Evolutionary conservation across 164 flowering plant species (phyloP).

Genomic region (Stephania japonica): DNA sequence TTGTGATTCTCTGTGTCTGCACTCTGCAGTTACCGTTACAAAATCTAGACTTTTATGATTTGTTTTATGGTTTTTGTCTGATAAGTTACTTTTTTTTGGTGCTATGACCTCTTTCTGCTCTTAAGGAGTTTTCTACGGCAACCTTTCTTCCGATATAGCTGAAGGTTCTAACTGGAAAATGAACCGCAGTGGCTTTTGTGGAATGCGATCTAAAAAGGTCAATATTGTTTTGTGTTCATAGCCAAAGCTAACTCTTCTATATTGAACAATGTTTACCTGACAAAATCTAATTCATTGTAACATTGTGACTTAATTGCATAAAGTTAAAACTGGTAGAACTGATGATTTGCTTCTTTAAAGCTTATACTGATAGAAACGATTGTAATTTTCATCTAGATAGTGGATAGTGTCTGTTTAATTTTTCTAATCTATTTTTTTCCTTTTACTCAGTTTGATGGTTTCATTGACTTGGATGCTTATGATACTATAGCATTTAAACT

Average conservation of each 20-base stretch:
- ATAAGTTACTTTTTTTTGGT: not conserved
- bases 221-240: not conserved
- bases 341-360: not conserved
- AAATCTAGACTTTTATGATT: not conserved
- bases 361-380: slow-evolving; percentile 1
- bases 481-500: slow-evolving; percentile 81
- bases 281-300: not conserved
- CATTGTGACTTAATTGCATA: not conserved
- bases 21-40: no score
- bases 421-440: not conserved
- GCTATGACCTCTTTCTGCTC: slow-evolving; percentile 5
- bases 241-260: no score
- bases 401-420: not conserved
- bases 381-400: not conserved
- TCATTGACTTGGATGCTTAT: slow-evolving; percentile 84
- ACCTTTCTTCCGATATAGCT: slow-evolving; percentile 67
- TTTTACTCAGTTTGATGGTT: slow-evolving; percentile 78
- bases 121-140: slow-evolving; percentile 82
- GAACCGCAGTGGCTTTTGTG: slow-evolving; percentile 88
- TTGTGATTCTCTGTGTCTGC: not conserved
- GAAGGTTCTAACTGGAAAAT: slow-evolving; percentile 77
- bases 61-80: not conserved
- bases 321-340: not conserved
- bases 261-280: no score
- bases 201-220: slow-evolving; percentile 95